Evolutionary conservation across 1,139 yeast species (phyloP), one percentile per base, ranked within the genome.

Genomic region (Yamadazyma diospyri): DNA sequence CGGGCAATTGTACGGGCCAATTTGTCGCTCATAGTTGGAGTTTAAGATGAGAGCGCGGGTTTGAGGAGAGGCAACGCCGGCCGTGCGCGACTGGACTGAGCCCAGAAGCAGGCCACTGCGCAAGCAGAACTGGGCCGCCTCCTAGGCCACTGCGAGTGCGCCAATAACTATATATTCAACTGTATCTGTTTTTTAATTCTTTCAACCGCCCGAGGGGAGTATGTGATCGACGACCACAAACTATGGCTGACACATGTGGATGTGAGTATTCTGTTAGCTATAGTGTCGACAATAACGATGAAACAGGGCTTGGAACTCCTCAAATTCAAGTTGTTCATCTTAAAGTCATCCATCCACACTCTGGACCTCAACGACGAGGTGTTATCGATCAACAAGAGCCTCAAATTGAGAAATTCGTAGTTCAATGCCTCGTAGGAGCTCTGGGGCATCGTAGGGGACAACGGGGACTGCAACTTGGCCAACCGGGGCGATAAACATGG

Each of bases 1-100:
- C 92, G 62, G 20, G 69, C 76, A 29, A 82, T 59, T 2, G 87
- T 80, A 49, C 74, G 72, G 7, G 25, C 9, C 20, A 34, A 28
- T 16, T 34, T 34, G 20, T 34, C 37, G 25, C 37, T 34, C 34
- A 34, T n/a, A n/a, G n/a, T n/a, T n/a, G n/a, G n/a, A n/a, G n/a
- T n/a, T n/a, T n/a, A n/a, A n/a, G n/a, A n/a, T n/a, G n/a, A n/a
- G n/a, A n/a, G n/a, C n/a, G n/a, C n/a, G n/a, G n/a, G n/a, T n/a
- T n/a, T n/a, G n/a, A n/a, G n/a, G n/a, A n/a, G n/a, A n/a, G n/a
- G n/a, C n/a, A n/a, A n/a, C n/a, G n/a, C n/a, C n/a, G n/a, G n/a
- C n/a, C n/a, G n/a, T n/a, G n/a, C n/a, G n/a, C n/a, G n/a, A n/a
- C n/a, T n/a, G n/a, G n/a, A n/a, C n/a, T n/a, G n/a, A n/a, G n/a